These are phyloP conservation scores for Tetrastigma voinierianum DNA, from an alignment of 164 flowering plant species.

Conservation along the genomic window DNA sequence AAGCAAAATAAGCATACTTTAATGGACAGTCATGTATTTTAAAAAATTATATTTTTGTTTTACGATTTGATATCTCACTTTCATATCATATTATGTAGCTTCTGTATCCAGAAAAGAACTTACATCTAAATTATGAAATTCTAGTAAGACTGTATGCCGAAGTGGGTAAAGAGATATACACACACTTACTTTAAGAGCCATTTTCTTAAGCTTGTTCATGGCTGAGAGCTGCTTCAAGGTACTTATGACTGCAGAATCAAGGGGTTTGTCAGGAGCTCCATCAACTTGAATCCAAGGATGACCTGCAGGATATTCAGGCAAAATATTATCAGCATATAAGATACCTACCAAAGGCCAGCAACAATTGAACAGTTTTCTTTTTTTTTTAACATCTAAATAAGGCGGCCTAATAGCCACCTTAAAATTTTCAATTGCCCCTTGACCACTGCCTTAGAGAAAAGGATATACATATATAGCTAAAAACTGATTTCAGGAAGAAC, in stretches of 20 bases:
- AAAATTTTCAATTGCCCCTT: too few relatives aligned
- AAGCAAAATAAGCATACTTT: too few relatives aligned
- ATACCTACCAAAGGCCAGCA: background rate
- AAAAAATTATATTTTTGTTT: background rate
- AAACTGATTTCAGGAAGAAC: too few relatives aligned
- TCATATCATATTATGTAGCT: background rate
- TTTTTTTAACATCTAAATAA: too few relatives aligned
- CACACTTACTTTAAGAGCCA: conserved; percentile 76
- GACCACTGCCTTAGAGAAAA: too few relatives aligned
- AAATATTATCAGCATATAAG: background rate
- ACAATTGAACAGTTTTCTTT: too few relatives aligned
- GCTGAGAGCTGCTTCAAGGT: conserved; percentile 84
- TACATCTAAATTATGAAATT: background rate
- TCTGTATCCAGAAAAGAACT: background rate
- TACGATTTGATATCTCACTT: background rate
- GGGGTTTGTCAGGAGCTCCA: conserved; percentile 87
- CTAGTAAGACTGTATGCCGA: background rate
- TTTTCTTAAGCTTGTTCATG: conserved; percentile 84
- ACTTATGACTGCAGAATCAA: conserved; percentile 74
- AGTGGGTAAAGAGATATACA: background rate
- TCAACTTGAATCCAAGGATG: conserved; percentile 82
- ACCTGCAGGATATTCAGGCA: conserved; percentile 40
- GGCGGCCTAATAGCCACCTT: too few relatives aligned
- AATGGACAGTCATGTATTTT: background rate
- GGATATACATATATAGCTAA: too few relatives aligned